Evolutionary conservation across 129 eudicot species (phyloP).

Genomic region (Gnaphalium uliginosum): DNA sequence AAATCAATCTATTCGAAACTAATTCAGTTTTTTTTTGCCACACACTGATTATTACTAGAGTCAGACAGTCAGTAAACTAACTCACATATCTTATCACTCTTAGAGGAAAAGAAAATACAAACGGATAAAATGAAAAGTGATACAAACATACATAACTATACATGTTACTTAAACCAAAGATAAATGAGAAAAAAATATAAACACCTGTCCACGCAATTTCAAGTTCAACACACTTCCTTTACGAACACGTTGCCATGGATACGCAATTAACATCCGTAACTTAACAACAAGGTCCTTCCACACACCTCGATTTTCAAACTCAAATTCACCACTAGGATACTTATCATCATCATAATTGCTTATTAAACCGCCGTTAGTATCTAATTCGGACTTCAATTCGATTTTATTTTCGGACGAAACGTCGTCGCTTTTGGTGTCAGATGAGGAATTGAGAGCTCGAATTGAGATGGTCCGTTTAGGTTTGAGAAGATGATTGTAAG

Average conservation of each 20-base stretch:
- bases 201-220: conserved; percentile 88
- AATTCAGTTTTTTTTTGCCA: too few species aligned
- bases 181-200: not conserved
- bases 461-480: conserved; percentile 17
- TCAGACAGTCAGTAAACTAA: too few species aligned
- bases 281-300: conserved; percentile 74
- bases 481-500: not conserved
- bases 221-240: conserved; percentile 87
- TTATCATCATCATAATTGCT: conserved; percentile 25
- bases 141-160: not conserved
- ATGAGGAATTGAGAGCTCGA: conserved; percentile 34
- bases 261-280: conserved; percentile 71
- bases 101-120: too few species aligned
- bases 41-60: too few species aligned
- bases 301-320: conserved; percentile 39
- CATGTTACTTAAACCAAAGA: not conserved
- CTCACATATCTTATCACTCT: too few species aligned
- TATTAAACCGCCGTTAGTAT: conserved; percentile 32
- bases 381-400: conserved; percentile 25
- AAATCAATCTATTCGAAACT: too few species aligned
- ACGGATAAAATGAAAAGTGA: too few species aligned
- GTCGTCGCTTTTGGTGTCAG: conserved; percentile 32
- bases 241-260: conserved; percentile 87
- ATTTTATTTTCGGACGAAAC: conserved; percentile 25
- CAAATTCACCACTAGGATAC: conserved; percentile 80